Conservation (phyloP, 805 yeast genomes). For the Wickerhamomyces sydowiorum region DNA sequence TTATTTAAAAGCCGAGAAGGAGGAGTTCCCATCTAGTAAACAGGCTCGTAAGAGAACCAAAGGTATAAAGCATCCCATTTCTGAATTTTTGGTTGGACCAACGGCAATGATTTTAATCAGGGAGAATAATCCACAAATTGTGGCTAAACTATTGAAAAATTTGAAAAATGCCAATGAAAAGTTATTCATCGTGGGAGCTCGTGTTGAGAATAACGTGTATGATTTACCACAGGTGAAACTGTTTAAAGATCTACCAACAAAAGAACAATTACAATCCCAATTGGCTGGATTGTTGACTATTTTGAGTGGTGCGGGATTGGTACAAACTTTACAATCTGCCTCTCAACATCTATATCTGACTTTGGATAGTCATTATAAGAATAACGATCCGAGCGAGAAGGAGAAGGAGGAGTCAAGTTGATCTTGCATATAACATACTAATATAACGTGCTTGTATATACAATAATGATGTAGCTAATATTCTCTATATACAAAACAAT, state of each 20-base stretch:
- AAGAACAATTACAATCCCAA: conserved; percentile 70
- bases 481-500: conserved; percentile 5
- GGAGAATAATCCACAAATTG: conserved; percentile 63
- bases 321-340: conserved; percentile 70
- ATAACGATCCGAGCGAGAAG: conserved; percentile 22
- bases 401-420: background rate
- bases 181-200: conserved; percentile 81
- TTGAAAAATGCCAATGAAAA: conserved; percentile 64
- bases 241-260: conserved; percentile 70
- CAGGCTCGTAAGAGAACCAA: conserved; percentile 40
- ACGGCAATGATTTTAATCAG: conserved; percentile 72
- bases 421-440: too few species aligned
- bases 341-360: conserved; percentile 67
- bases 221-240: conserved; percentile 46
- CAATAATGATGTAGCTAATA: background rate
- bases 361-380: conserved; percentile 55
- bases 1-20: conserved; percentile 64
- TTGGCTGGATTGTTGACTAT: conserved; percentile 79
- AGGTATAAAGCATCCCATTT: conserved; percentile 56
- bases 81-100: conserved; percentile 74
- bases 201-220: conserved; percentile 56
- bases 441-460: too few species aligned
- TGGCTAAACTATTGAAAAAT: conserved; percentile 55
- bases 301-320: conserved; percentile 86
- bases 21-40: conserved; percentile 66